A percentile compares a stretch with the other conserved stretches of the same genome.
These are phyloP conservation scores for Atkinsonella hypoxylon DNA, from an alignment of 2,329 filamentous ascomycete genomes.

Conservation along the genomic window DNA sequence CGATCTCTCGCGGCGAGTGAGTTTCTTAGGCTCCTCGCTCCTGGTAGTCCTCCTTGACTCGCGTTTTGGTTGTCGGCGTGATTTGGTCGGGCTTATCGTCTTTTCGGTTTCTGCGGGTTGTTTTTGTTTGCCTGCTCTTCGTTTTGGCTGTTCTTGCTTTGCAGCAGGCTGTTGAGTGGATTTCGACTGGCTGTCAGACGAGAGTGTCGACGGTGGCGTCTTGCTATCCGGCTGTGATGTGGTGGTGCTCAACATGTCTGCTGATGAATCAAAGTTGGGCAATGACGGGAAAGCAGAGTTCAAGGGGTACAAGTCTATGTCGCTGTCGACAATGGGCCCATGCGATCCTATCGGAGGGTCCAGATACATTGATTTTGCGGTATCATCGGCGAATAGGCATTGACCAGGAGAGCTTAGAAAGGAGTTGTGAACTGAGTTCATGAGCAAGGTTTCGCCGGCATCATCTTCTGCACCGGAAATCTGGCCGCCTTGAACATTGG, in stretches of 20 bases:
- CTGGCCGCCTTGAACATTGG: background rate
- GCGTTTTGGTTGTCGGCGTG: background rate
- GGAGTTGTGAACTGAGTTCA: background rate
- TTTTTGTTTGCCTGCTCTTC: background rate
- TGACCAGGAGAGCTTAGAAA: background rate
- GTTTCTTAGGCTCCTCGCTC: background rate
- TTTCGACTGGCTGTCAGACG: background rate
- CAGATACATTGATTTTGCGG: background rate
- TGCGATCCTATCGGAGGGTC: background rate
- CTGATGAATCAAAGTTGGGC: background rate
- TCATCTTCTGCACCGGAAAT: background rate
- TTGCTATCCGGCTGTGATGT: background rate
- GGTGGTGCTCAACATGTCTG: background rate
- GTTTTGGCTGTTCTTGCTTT: background rate
- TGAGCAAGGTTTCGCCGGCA: background rate
- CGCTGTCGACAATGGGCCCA: background rate
- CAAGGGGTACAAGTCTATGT: background rate
- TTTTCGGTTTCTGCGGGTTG: background rate
- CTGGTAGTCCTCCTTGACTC: background rate
- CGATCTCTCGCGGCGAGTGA: slow-evolving; percentile 36
- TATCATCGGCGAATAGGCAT: background rate
- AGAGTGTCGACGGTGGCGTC: background rate
- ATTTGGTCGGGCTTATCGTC: background rate
- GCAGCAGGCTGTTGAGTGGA: background rate
- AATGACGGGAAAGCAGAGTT: background rate